Base-by-base conservation (phyloP, 225 moss, liverwort and hornwort genomes). In the Marchantia polymorpha region DNA sequence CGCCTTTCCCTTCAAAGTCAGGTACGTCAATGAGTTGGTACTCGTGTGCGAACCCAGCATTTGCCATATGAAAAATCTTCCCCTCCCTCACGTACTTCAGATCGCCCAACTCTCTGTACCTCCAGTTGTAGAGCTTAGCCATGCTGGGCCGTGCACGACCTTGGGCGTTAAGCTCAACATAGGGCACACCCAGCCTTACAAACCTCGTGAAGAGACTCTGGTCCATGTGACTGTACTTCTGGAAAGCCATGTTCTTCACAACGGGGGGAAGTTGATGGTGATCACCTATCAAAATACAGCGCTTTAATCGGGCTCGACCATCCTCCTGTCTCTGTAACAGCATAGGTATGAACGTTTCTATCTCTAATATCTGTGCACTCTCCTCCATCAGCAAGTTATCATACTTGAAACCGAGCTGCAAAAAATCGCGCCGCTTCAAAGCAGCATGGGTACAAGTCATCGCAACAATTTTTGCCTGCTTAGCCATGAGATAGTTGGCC, bases 371-470 rank as follows among this genome's bases (percentile, higher is more conserved):
- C 84, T 99, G 97, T 53, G 97, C 97, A 82, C 97, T 99, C 83
- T 99, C 97, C 83, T 99, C 97, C 97, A 99, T 99, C 55, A 99
- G 87, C 83, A 99, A 82, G 83, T 99, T 99, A 77, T 99, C 97
- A 79, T 99, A 99, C 89, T 99, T 99, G 64, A 99, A 95, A 72
- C 93, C 92, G 46, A 99, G 87, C 65, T 95, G 86, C 83, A 99
- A 73, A 72, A 95, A 99, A 76, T 99, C 97, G 61, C 93, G 90
- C 71, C 97, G 82, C 78, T 99, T 99, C n/a, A 99, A 85, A 70
- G 97, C 95, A 81, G 99, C 99, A 85, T 99, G 99, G 66, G 97
- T 99, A 76, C 99, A 99, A 60, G 99, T 99, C 99, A 99, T 99
- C 53, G 99, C 99, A 56, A 99, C 95, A 82, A 99, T 95, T 84